These are phyloP conservation scores for Heracleum sosnowskyi DNA, from an alignment of 129 eudicot species.

Conservation along the genomic window DNA sequence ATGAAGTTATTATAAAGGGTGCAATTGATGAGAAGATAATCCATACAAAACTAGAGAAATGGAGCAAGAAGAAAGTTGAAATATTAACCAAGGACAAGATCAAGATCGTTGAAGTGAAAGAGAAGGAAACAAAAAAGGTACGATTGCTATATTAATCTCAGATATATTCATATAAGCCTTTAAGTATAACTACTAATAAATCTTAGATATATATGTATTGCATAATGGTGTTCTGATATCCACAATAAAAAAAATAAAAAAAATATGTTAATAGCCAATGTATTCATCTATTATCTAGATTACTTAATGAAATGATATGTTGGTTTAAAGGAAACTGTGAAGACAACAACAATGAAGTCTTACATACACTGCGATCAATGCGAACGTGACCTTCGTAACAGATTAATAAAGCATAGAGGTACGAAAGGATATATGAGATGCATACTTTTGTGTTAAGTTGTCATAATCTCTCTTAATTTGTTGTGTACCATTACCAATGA, in stretches of 20 bases:
- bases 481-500: background rate
- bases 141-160: background rate
- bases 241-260: too few relatives aligned
- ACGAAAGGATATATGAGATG: background rate
- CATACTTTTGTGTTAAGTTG: background rate
- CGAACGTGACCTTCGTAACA: constrained; percentile 47
- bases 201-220: too few relatives aligned
- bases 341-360: constrained; percentile 48
- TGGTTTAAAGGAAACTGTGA: constrained; percentile 40
- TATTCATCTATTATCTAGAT: too few relatives aligned
- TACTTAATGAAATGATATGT: background rate
- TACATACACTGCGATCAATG: constrained; percentile 79
- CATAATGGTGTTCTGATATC: too few relatives aligned
- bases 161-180: too few relatives aligned
- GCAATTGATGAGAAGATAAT: constrained; percentile 70
- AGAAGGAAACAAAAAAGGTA: background rate
- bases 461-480: background rate
- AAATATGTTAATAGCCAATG: too few relatives aligned
- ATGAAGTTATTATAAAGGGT: constrained; percentile 70
- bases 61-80: constrained; percentile 78
- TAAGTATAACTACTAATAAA: too few relatives aligned
- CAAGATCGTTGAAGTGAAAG: constrained; percentile 17
- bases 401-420: constrained; percentile 80
- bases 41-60: constrained; percentile 66
- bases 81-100: constrained; percentile 40